Conservation (phyloP, 805 yeast genomes). For the Ogataea nitratoaversa region DNA sequence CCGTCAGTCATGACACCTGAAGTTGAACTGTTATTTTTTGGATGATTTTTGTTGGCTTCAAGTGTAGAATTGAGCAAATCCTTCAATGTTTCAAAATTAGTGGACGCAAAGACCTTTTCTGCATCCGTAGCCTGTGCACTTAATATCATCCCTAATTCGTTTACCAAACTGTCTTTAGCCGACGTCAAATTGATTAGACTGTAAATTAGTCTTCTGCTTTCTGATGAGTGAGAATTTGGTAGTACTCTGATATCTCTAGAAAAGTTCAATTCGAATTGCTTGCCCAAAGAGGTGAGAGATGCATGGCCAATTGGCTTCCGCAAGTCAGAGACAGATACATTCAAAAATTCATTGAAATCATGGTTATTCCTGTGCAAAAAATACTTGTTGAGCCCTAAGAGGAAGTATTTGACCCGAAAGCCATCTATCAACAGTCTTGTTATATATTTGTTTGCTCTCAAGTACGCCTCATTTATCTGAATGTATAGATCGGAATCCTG, state of each 20-base stretch:
- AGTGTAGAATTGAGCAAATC: conserved; percentile 41
- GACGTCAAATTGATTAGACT: conserved; percentile 15
- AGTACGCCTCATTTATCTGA: conserved; percentile 57
- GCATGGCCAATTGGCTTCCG: conserved; percentile 29
- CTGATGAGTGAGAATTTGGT: conserved; percentile 8
- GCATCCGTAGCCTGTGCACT: conserved; percentile 54
- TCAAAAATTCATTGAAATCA: conserved; percentile 50
- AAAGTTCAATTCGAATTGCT: conserved; percentile 24
- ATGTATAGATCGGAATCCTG: conserved; percentile 40
- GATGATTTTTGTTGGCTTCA: conserved; percentile 22
- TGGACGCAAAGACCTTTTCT: conserved; percentile 43
- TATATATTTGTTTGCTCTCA: conserved; percentile 61
- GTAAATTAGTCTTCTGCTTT: conserved; percentile 23
- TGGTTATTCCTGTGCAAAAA: conserved; percentile 54
- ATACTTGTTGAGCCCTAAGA: conserved; percentile 49
- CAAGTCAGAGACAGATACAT: conserved; percentile 48
- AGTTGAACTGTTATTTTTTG: conserved; percentile 10
- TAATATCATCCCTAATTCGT: conserved; percentile 44
- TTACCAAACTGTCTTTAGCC: conserved; percentile 17
- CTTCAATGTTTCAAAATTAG: conserved; percentile 40
- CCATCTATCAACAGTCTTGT: conserved; percentile 57
- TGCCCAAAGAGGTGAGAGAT: conserved; percentile 30
- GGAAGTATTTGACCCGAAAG: conserved; percentile 45
- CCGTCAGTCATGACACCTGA: conserved; percentile 35
- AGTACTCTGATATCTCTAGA: conserved; percentile 9